A percentile compares a stretch with the other conserved stretches of the same genome.
Conservation (phyloP, 23 red algal genomes). For the Gracilaria domingensis region DNA sequence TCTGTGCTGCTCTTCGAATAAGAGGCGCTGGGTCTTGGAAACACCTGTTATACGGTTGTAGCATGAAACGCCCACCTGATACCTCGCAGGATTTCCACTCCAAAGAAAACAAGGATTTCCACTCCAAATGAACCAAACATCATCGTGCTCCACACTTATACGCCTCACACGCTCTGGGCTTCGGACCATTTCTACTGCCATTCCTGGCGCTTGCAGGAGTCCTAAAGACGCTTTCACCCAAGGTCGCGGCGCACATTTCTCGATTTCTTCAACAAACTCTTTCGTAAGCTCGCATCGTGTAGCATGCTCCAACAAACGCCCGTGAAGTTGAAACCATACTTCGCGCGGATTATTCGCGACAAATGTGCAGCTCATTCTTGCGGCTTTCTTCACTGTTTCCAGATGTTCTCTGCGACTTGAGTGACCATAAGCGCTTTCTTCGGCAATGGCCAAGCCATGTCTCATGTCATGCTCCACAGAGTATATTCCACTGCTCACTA, state of each 20-base stretch:
- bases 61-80: neutral
- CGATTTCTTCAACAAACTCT: constrained; percentile 11
- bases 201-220: neutral
- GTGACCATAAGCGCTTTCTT: neutral
- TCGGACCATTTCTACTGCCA: neutral
- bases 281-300: constrained; percentile 11
- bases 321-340: constrained; percentile 28
- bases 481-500: neutral
- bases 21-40: neutral
- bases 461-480: neutral
- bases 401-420: neutral
- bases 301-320: constrained; percentile 26
- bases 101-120: neutral
- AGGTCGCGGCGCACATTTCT: constrained; percentile 6
- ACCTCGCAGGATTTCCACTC: neutral
- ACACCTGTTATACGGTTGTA: neutral
- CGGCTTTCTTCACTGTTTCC: constrained; percentile 13
- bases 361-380: constrained; percentile 14
- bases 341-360: constrained; percentile 14
- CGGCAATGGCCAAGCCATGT: neutral
- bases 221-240: constrained; percentile 29
- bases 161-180: neutral
- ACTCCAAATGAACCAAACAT: constrained; percentile 1
- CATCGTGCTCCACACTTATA: neutral
- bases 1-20: neutral